Percentiles rank a stretch among this genome's conserved stretches.
Conservation (phyloP, 2,329 filamentous ascomycete genomes). For the Aotearoamyces nothofagi region DNA sequence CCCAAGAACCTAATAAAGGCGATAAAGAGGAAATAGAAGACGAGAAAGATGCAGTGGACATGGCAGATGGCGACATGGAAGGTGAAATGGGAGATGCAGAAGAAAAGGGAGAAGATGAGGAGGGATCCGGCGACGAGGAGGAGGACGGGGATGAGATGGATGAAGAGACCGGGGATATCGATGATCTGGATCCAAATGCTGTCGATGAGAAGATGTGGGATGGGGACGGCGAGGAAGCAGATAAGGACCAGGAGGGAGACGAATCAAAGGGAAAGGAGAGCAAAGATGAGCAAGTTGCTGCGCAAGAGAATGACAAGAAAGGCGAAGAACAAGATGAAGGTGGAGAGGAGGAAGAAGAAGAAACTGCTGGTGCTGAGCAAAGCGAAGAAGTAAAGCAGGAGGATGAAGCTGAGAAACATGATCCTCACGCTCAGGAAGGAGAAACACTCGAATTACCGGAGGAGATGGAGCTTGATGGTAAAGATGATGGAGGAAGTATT, state of each 20-base stretch:
- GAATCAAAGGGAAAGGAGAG: conserved; percentile 55
- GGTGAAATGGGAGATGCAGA: conserved; percentile 61
- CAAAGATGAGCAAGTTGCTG: conserved; percentile 32
- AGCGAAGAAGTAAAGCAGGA: conserved; percentile 37
- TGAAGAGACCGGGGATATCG: conserved; percentile 79
- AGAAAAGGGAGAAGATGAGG: conserved; percentile 43
- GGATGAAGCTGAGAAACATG: conserved; percentile 45
- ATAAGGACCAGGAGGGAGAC: conserved; percentile 69
- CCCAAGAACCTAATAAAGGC: conserved; percentile 59
- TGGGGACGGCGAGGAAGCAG: conserved; percentile 61
- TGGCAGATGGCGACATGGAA: conserved; percentile 84
- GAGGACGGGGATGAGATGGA: conserved; percentile 65
- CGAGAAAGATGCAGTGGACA: conserved; percentile 76
- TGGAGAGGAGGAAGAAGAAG: conserved; percentile 27
- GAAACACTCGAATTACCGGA: conserved; percentile 55
- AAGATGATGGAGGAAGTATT: conserved; percentile 32
- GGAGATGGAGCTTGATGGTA: conserved; percentile 53
- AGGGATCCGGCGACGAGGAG: conserved; percentile 45
- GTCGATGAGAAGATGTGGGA: conserved; percentile 99
- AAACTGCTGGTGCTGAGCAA: conserved; percentile 46
- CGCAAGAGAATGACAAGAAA: conserved; percentile 42
- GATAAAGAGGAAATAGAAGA: conserved; percentile 53
- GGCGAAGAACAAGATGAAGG: conserved; percentile 28
- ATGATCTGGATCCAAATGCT: conserved; percentile 76
- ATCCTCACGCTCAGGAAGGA: conserved; percentile 51